phyloP scores from a whole-genome alignment of 2,329 filamentous ascomycete species.

The Exophiala sideris region DNA sequence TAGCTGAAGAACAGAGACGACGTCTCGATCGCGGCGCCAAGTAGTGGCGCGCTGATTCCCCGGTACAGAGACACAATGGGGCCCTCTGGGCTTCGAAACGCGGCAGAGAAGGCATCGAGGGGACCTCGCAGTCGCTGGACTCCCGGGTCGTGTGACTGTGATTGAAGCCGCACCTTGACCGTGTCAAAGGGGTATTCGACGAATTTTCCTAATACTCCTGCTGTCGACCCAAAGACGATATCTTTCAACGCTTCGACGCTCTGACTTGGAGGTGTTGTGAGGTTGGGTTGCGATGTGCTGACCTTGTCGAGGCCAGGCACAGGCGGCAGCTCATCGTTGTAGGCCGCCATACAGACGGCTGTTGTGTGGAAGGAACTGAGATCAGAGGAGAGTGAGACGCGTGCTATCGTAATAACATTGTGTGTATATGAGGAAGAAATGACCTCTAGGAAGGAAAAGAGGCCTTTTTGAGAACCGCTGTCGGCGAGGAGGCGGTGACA shows the following conservation, averaged over 20 bases:
- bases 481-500: conserved; percentile 25
- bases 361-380: background rate
- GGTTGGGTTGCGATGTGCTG: conserved; percentile 8
- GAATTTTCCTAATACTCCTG: conserved; percentile 87
- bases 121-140: conserved; percentile 55
- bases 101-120: conserved; percentile 75
- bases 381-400: background rate
- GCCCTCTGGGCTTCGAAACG: conserved; percentile 78
- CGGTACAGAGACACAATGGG: conserved; percentile 74
- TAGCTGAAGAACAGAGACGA: conserved; percentile 93
- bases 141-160: conserved; percentile 77
- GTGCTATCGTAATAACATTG: conserved; percentile 38
- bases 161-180: conserved; percentile 93
- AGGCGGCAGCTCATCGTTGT: conserved; percentile 22
- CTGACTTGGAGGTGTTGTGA: conserved; percentile 38
- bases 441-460: background rate
- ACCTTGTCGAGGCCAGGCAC: conserved; percentile 20
- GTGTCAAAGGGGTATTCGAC: conserved; percentile 99
- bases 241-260: conserved; percentile 74
- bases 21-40: conserved; percentile 88
- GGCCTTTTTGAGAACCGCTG: conserved; percentile 18
- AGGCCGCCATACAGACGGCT: conserved; percentile 23
- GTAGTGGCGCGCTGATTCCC: conserved; percentile 84
- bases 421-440: conserved; percentile 19
- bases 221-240: conserved; percentile 78